phyloP scores from a whole-genome alignment of 495 filamentous ascomycete species.

The Jackrogersella multiformis region DNA sequence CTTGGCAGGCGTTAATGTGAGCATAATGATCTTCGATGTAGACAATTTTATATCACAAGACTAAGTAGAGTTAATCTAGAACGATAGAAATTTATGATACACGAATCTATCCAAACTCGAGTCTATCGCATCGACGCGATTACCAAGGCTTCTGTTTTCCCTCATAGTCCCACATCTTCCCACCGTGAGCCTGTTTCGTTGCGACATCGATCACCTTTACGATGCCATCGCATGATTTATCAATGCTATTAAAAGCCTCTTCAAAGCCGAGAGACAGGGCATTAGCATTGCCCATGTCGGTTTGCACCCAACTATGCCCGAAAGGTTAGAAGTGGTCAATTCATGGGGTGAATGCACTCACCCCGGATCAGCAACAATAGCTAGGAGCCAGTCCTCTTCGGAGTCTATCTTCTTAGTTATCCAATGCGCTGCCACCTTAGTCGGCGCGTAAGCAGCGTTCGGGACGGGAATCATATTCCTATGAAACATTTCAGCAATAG shows the following conservation, averaged over 20 bases:
- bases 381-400: conserved; percentile 50
- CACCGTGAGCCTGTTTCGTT: conserved; percentile 47
- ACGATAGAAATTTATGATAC: not conserved
- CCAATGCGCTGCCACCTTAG: conserved; percentile 54
- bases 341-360: not conserved
- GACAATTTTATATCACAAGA: conserved; percentile 10
- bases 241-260: conserved; percentile 42
- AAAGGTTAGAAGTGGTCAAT: not conserved
- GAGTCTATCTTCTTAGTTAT: conserved; percentile 48
- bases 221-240: conserved; percentile 46
- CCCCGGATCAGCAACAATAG: conserved; percentile 47
- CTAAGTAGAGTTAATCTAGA: not conserved
- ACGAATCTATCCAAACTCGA: not conserved
- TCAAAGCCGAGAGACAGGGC: conserved; percentile 48
- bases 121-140: not conserved
- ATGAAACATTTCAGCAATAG: not conserved
- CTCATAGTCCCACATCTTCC: conserved; percentile 42
- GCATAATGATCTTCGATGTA: conserved; percentile 16
- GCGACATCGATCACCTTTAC: conserved; percentile 49
- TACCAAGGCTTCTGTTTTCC: conserved; percentile 17
- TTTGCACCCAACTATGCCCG: conserved; percentile 52
- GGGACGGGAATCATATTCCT: conserved; percentile 37
- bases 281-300: conserved; percentile 53
- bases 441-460: conserved; percentile 52
- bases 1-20: not conserved